Evolutionary conservation across 306 rosid genomes (phyloP).

Genomic region (Cicer pinnatifidum): DNA sequence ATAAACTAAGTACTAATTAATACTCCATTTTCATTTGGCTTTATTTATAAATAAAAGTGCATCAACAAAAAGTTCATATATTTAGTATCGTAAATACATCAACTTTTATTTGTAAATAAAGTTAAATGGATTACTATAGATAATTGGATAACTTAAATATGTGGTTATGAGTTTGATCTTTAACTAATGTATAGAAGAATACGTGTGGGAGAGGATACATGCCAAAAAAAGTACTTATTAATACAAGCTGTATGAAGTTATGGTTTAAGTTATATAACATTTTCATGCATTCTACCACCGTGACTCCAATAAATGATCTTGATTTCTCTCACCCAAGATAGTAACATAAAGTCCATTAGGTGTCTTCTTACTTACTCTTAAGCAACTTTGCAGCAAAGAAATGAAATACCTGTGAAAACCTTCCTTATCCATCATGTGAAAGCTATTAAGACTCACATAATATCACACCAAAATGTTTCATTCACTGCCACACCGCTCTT

Average conservation of each 20-base stretch:
- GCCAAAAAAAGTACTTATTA: neutral
- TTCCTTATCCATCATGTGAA: constrained; percentile 51
- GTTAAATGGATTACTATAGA: too few relatives aligned
- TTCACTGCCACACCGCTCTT: constrained; percentile 61
- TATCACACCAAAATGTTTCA: constrained; percentile 45
- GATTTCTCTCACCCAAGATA: constrained; percentile 46
- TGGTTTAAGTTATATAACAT: constrained; percentile 19
- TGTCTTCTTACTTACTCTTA: constrained; percentile 31
- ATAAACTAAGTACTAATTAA: too few relatives aligned
- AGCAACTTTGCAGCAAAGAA: constrained; percentile 49
- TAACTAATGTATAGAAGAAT: too few relatives aligned
- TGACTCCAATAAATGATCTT: constrained; percentile 39
- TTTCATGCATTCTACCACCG: constrained; percentile 44
- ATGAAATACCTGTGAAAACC: constrained; percentile 50
- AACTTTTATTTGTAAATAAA: too few relatives aligned
- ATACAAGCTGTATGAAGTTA: neutral
- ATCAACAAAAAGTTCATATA: too few relatives aligned
- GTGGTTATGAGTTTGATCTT: too few relatives aligned
- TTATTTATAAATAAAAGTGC: too few relatives aligned
- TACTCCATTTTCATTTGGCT: too few relatives aligned
- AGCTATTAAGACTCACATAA: constrained; percentile 56
- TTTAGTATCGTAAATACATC: too few relatives aligned
- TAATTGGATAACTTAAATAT: too few relatives aligned
- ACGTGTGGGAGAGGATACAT: too few relatives aligned
- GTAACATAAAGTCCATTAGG: constrained; percentile 32